phyloP scores from a whole-genome alignment of 2,329 filamentous ascomycete genomes.

The Didymosphaeria variabile region DNA sequence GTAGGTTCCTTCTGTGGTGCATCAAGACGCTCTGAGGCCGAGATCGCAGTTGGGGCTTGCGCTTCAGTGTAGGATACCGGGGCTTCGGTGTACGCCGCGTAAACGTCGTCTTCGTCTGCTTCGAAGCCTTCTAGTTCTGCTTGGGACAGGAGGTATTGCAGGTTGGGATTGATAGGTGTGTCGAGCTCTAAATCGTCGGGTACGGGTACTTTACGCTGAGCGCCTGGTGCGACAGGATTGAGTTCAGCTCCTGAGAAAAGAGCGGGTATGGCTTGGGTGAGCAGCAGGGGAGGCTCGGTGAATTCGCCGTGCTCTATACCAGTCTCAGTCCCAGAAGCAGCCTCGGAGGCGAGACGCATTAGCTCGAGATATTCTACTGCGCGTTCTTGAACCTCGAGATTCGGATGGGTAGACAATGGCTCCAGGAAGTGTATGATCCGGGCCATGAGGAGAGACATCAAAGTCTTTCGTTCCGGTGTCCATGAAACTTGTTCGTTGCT shows the following conservation, averaged over 20 bases:
- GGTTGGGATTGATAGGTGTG: conserved; percentile 78
- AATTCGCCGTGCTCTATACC: conserved; percentile 70
- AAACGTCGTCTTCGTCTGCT: conserved; percentile 55
- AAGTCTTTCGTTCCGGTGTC: conserved; percentile 77
- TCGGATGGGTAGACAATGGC: conserved; percentile 79
- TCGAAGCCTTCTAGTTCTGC: conserved; percentile 57
- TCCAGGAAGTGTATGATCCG: conserved; percentile 85
- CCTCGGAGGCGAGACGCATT: conserved; percentile 85
- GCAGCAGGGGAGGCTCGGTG: conserved; percentile 78
- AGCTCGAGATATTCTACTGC: conserved; percentile 92
- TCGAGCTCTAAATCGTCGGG: conserved; percentile 81
- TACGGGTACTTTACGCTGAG: conserved; percentile 85
- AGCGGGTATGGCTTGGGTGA: conserved; percentile 89
- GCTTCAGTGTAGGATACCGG: conserved; percentile 35
- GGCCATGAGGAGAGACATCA: conserved; percentile 79
- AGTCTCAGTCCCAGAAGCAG: conserved; percentile 72
- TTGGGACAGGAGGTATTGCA: conserved; percentile 71
- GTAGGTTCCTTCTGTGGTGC: conserved; percentile 45
- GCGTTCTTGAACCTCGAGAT: conserved; percentile 92
- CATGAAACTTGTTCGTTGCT: conserved; percentile 72
- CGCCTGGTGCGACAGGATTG: conserved; percentile 85
- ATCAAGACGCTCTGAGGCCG: conserved; percentile 57
- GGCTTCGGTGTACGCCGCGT: conserved; percentile 57
- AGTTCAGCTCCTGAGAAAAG: conserved; percentile 88
- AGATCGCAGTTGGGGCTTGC: conserved; percentile 28